Evolutionary conservation across 2,329 filamentous ascomycete genomes (phyloP).

Genomic region (Phoma sp.): DNA sequence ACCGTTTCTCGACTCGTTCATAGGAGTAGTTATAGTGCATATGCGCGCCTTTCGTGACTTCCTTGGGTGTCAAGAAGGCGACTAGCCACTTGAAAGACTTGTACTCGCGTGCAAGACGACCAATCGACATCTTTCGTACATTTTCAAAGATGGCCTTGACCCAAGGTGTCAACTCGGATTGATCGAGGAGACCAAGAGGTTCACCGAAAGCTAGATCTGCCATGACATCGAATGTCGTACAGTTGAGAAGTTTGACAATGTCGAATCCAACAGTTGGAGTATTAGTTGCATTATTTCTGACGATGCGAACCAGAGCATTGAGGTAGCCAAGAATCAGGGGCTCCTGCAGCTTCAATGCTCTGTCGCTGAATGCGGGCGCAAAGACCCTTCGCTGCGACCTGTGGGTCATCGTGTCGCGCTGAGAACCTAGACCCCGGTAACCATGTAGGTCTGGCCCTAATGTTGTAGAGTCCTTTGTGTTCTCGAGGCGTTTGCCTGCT

Average conservation of each 20-base stretch:
- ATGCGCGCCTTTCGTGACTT: no score
- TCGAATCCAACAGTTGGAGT: constrained; percentile 9
- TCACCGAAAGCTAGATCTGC: constrained; percentile 44
- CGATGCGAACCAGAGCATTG: neutral
- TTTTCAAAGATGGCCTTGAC: constrained; percentile 25
- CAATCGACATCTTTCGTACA: neutral
- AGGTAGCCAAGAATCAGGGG: neutral
- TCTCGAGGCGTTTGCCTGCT: neutral
- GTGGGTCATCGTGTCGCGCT: neutral
- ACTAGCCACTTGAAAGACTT: neutral
- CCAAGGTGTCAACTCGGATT: constrained; percentile 41
- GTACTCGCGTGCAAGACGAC: neutral
- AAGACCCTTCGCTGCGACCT: neutral
- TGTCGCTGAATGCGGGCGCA: neutral
- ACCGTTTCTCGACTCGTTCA: neutral
- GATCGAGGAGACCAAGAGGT: constrained; percentile 37
- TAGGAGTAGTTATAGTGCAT: neutral
- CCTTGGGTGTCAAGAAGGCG: neutral
- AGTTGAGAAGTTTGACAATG: constrained; percentile 42
- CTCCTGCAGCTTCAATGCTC: neutral
- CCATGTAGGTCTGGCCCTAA: neutral
- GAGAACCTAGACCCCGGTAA: neutral
- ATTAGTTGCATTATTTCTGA: constrained; percentile 6
- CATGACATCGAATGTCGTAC: constrained; percentile 28
- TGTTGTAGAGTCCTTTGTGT: neutral